Percentiles rank a stretch among this genome's conserved stretches.
Evolutionary conservation across 805 yeast genomes (phyloP).

Genomic region (Candida ortonii): DNA sequence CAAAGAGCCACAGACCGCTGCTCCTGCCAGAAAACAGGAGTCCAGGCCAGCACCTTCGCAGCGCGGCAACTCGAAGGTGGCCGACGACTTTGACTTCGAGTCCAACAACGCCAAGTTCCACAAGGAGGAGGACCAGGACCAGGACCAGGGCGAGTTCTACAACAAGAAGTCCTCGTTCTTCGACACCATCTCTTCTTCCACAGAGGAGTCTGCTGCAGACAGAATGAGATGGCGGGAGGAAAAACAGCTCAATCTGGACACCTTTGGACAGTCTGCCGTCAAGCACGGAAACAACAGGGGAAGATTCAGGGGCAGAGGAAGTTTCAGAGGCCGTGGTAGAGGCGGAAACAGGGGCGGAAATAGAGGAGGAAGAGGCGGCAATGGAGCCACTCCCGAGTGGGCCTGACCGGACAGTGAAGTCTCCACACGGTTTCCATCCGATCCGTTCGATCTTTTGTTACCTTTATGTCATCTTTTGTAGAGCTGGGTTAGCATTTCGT

Average conservation of each 20-base stretch:
- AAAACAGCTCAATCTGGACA: slow-evolving; percentile 69
- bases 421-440: neutral
- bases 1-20: neutral
- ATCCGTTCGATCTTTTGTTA: neutral
- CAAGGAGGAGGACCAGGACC: slow-evolving; percentile 41
- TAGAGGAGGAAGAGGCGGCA: slow-evolving; percentile 20
- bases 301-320: slow-evolving; percentile 49
- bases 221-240: slow-evolving; percentile 70
- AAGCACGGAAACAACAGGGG: slow-evolving; percentile 42
- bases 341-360: slow-evolving; percentile 34
- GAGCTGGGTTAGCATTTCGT: no score
- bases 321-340: slow-evolving; percentile 36
- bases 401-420: slow-evolving; percentile 20
- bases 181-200: slow-evolving; percentile 76
- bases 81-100: slow-evolving; percentile 72
- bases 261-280: slow-evolving; percentile 73
- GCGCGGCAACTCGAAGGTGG: slow-evolving; percentile 13
- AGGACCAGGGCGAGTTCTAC: slow-evolving; percentile 46
- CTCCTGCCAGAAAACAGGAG: neutral
- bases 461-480: no score
- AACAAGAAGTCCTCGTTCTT: slow-evolving; percentile 84
- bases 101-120: slow-evolving; percentile 69
- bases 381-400: slow-evolving; percentile 29
- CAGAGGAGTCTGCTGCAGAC: slow-evolving; percentile 41
- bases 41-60: slow-evolving; percentile 1